Base-by-base conservation (phyloP, 2,329 filamentous ascomycete genomes). In the Xylariales sp. region DNA sequence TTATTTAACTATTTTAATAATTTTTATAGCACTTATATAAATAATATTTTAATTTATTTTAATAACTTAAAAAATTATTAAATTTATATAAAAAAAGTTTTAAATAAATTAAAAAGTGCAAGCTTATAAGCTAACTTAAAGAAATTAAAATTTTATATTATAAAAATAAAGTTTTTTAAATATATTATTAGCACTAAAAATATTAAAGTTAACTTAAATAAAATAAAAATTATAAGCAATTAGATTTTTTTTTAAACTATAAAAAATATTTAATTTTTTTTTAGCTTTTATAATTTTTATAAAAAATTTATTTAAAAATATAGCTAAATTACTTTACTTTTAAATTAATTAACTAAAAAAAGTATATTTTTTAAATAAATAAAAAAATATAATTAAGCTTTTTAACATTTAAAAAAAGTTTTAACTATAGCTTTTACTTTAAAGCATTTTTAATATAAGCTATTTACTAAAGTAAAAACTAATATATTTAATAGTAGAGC, bases 11-110 rank as follows among this genome's bases (percentile, higher is more conserved):
- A 46, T n/a, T 46, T 46, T 2, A 46, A 46, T n/a, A 46, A 46
- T 46, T 46, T 46, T 46, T 46, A 5, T n/a, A 46, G 43, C 43
- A 14, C 14, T 46, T 46, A 46, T 16, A 4, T 46, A 18, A 18
- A 46, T 46, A 46, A 46, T 46, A 46, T 46, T 46, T 46, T 46
- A n/a, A 46, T 46, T n/a, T 46, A 46, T 18, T 46, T 46, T 46
- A 46, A 6, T 48, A 48, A 48, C 23, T 1, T 5, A 48, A 48
- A 48, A 48, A 8, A 8, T 18, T 7, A 18, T 18, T 23, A 48
- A 23, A 23, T 23, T 1, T 23, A 23, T 23, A 23, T 23, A 23
- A 23, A 23, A 2, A 23, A 23, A 23, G 23, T 23, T 2, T 23
- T 23, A 23, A 23, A 23, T 23, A 23, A 23, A 23, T 23, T 23